These are phyloP conservation scores for Ascoidea tarda DNA, from an alignment of 805 yeast species.

Conservation along the genomic window DNA sequence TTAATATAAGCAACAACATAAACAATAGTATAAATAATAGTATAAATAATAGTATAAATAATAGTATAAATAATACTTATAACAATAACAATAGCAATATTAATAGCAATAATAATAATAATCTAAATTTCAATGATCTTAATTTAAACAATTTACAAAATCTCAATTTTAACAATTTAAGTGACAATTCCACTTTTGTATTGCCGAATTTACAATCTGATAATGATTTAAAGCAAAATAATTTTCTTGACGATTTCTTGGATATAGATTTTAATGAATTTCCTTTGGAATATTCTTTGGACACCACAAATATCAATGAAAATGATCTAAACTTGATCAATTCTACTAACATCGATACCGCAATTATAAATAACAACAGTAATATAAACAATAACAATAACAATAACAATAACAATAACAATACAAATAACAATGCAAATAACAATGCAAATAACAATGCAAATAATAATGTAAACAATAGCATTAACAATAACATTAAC, in stretches of 20 bases:
- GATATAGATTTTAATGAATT: too few relatives aligned
- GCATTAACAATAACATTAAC: too few relatives aligned
- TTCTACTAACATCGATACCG: too few relatives aligned
- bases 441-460: background rate
- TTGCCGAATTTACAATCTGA: too few relatives aligned
- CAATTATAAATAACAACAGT: background rate
- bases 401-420: background rate
- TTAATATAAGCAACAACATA: background rate
- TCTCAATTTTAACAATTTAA: too few relatives aligned
- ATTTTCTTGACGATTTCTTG: too few relatives aligned
- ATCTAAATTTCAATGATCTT: too few relatives aligned
- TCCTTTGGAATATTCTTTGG: too few relatives aligned
- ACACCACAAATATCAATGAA: background rate
- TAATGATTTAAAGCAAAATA: too few relatives aligned
- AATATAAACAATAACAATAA: background rate
- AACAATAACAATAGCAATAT: background rate
- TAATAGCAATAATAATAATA: background rate
- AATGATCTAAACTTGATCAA: background rate
- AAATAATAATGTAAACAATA: background rate
- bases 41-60: background rate
- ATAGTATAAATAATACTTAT: background rate
- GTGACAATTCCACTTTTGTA: background rate
- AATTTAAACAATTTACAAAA: too few relatives aligned
- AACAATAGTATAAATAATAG: background rate
- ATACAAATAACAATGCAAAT: background rate